Evolutionary conservation across 257 asterid species (phyloP).

Genomic region (Leptodermis oblonga): DNA sequence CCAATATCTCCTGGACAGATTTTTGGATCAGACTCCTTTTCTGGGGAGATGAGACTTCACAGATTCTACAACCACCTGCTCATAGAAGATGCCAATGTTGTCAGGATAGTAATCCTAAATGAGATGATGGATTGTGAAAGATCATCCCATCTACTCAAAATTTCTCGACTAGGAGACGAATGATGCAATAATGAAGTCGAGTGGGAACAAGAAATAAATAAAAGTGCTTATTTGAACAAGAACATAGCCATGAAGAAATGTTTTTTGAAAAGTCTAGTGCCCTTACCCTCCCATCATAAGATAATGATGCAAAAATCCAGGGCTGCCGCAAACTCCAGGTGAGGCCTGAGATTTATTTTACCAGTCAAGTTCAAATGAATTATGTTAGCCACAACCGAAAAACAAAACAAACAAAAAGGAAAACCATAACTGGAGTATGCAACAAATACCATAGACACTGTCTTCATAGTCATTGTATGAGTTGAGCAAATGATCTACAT

Average conservation of each 20-base stretch:
- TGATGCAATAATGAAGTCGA: too few species aligned
- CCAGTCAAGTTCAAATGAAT: constrained; percentile 17
- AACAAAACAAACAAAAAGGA: constrained; percentile 11
- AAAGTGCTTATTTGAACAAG: too few species aligned
- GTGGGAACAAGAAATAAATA: too few species aligned
- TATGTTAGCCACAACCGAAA: constrained; percentile 9
- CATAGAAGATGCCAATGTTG: neutral
- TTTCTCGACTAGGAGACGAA: constrained; percentile 68
- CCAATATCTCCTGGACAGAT: constrained; percentile 21
- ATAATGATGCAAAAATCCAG: constrained; percentile 91
- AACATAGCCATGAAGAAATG: too few species aligned
- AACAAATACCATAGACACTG: constrained; percentile 75
- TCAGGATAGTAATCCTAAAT: neutral
- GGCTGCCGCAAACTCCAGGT: constrained; percentile 98
- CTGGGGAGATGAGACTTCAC: constrained; percentile 67
- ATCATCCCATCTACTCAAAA: constrained; percentile 40
- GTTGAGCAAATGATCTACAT: constrained; percentile 51
- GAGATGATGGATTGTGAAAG: constrained; percentile 8
- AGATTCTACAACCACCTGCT: constrained; percentile 96
- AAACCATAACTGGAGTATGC: constrained; percentile 2
- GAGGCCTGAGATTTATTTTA: constrained; percentile 56
- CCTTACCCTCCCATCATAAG: constrained; percentile 98
- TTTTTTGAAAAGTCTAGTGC: constrained; percentile 1
- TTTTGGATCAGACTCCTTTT: constrained; percentile 30
- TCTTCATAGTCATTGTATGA: constrained; percentile 92